Base-by-base conservation (phyloP, 2,329 filamentous ascomycete species). In the Cytospora paraplurivora region DNA sequence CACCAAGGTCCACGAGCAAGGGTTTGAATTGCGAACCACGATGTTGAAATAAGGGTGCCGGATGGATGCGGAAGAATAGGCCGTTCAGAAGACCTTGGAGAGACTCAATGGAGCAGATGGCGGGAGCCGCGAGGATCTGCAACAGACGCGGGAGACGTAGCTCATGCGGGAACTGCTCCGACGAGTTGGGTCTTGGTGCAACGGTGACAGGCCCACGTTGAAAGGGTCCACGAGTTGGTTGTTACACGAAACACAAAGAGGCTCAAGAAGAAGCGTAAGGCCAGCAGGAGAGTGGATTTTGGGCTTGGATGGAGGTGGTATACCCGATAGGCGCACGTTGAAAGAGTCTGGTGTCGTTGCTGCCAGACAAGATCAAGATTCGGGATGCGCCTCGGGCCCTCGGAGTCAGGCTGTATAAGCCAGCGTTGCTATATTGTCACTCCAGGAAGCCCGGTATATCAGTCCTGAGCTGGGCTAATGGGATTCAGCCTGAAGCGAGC, bases 121-220 rank as follows among this genome's bases (percentile, higher is more conserved):
- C 59, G 35, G 37, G 62, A 44, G 27, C 54, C 47, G 63, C 51
- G 57, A 58, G 33, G 61, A 59, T 56, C 52, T 51, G 58, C 59
- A 27, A 37, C 41, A 34, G 50, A 35, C 34, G 60, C 19, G 54
- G 52, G 44, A 52, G 51, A 56, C 56, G 57, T 63, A 60, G 53
- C 49, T 58, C 52, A 53, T 32, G 53, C 55, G 55, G 56, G 53
- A 56, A 55, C 59, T 65, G 59, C 55, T 54, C 59, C 59, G 55
- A 37, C 41, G 47, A 37, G 44, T 62, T 55, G 59, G 59, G 55
- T 52, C 55, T 55, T 27, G 63, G 37, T 56, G 41, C 59, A 59
- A 54, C 47, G 8, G 47, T 61, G 59, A 61, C 51, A 35, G 59
- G 51, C 52, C 34, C 19, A 61, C 44, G 44, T 21, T 10, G 50